Base-by-base conservation (phyloP, 768 basidiomycete genomes). In the Tephrocybe sp. region DNA sequence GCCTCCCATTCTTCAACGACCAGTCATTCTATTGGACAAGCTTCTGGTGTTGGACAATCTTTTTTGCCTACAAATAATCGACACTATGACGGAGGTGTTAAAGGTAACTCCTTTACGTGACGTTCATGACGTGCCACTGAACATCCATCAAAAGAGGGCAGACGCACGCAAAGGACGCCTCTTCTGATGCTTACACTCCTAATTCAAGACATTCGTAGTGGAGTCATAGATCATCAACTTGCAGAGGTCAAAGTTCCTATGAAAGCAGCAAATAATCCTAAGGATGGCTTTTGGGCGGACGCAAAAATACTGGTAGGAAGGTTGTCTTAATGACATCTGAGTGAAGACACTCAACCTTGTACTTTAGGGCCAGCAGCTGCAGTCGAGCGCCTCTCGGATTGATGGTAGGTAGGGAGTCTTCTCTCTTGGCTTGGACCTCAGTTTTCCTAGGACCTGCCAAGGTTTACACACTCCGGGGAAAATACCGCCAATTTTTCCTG, bases 281-380 rank as follows among this genome's bases (percentile, higher is more conserved):
- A 73, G 30, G 83, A 79, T 55, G 80, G 83, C 4, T 86, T 76
- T 57, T 89, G 87, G 87, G 87, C 80, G 5, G 80, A 87, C 60
- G 85, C 87, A 2, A 73, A 75, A 54, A 80, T 86, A 28, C 69
- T 90, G 31, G 77, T 78, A 51, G 53, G 76, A 60, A 8, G 13
- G 26, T 9, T 25, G 3, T 9, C 30, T 15, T 30, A 12, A 30
- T 7, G 28, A 19, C 9, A 16, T 25, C 7, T 1, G 22, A 31
- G 8, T 25, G 25, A 22, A 5, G 15, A 25, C 25, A 25, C 16
- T 35, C 6, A 26, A 35, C 21, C 25, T 36, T 36, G 34, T 42
- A 27, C 38, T 16, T 13, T 49, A 80, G 70, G 74, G 76, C 38
- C 67, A 77, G 11, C 71, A 73, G 50, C 71, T 89, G 19, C 87